A percentile compares a stretch with the other conserved stretches of the same genome.
phyloP scores from a whole-genome alignment of 805 yeast species.

The Yarrowia yakushimensis region DNA sequence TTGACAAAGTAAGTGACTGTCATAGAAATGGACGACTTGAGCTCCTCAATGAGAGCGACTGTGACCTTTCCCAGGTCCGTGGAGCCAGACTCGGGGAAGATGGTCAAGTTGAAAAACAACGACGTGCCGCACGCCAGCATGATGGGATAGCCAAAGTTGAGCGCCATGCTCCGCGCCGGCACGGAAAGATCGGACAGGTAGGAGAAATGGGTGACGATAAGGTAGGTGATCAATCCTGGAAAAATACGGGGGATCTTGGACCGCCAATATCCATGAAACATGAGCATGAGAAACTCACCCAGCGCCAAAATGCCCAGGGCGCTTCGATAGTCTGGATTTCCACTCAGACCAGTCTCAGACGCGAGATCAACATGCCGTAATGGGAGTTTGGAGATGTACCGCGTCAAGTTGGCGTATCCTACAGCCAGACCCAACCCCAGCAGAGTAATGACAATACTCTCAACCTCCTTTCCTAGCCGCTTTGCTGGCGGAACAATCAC shows the following conservation, averaged over 20 bases:
- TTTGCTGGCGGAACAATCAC: slow-evolving; percentile 16
- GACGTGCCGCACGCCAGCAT: slow-evolving; percentile 47
- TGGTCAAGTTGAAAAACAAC: slow-evolving; percentile 42
- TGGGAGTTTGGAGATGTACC: slow-evolving; percentile 3
- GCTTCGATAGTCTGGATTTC: slow-evolving; percentile 31
- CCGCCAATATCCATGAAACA: slow-evolving; percentile 50
- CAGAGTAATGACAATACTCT: slow-evolving; percentile 25
- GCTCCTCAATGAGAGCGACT: slow-evolving; percentile 41
- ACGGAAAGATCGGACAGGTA: slow-evolving; percentile 41
- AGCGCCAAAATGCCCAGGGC: slow-evolving; percentile 47
- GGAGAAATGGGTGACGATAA: slow-evolving; percentile 50
- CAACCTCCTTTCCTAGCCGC: slow-evolving; percentile 11
- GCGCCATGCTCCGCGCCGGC: slow-evolving; percentile 38
- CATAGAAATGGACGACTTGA: slow-evolving; percentile 42
- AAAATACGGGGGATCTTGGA: slow-evolving; percentile 40
- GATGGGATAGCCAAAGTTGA: slow-evolving; percentile 45
- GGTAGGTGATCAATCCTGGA: slow-evolving; percentile 33
- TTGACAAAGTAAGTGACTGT: slow-evolving; percentile 42
- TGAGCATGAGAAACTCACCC: slow-evolving; percentile 46
- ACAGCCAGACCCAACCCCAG: slow-evolving; percentile 26
- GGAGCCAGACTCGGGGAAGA: slow-evolving; percentile 54
- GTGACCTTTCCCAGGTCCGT: slow-evolving; percentile 47
- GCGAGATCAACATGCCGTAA: neutral
- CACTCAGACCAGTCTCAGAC: neutral
- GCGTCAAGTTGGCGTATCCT: neutral